These are phyloP conservation scores for Eucalyptus sp. DNA, from an alignment of 345 rosid species.

Conservation along the genomic window DNA sequence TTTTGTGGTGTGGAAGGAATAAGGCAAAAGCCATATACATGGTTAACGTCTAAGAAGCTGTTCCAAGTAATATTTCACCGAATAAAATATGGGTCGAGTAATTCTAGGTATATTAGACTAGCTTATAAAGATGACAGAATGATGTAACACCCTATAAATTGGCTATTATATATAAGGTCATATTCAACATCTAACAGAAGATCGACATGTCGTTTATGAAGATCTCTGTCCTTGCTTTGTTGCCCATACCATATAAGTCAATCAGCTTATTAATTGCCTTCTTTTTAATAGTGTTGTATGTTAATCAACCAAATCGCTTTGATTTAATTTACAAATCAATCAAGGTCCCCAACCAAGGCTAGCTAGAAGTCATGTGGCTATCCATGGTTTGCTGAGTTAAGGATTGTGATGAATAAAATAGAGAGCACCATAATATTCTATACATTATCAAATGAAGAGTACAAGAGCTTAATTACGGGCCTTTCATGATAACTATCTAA, in stretches of 20 bases:
- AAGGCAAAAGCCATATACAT: not conserved
- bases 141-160: not conserved
- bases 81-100: not conserved
- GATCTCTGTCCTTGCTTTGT: not conserved
- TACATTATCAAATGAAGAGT: not conserved
- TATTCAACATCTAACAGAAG: not conserved
- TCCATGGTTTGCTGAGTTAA: not conserved
- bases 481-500: not conserved
- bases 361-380: not conserved
- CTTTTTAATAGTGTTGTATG: not conserved
- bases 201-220: not conserved
- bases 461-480: not conserved
- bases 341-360: not conserved
- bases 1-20: not conserved
- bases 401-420: not conserved
- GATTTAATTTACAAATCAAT: not conserved
- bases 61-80: not conserved
- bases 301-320: not conserved
- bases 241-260: not conserved
- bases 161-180: not conserved
- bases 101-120: not conserved
- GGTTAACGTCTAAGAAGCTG: not conserved
- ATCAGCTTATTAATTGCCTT: not conserved
- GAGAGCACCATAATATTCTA: not conserved
- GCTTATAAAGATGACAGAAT: not conserved